Evolutionary conservation across 257 asterid genomes (phyloP).

Genomic region (Thymus quinquecostatus): DNA sequence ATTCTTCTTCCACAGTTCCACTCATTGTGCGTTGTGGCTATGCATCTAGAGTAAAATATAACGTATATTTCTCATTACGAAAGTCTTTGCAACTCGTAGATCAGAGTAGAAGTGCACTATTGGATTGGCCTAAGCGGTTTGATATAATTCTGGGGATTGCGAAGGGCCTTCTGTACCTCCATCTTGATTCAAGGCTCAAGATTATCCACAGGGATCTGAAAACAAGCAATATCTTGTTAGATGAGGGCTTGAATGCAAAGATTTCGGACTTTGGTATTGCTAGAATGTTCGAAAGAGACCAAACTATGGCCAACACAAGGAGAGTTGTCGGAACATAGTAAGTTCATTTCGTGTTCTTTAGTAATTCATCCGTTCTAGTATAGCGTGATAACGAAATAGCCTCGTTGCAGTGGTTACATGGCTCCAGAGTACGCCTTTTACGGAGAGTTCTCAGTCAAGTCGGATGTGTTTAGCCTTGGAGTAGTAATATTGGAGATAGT

Average conservation of each 20-base stretch:
- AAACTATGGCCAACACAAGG: not conserved
- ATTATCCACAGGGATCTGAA: slow-evolving; percentile 6
- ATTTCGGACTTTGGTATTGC: slow-evolving; percentile 30
- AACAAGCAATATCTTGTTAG: not conserved
- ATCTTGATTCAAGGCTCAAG: slow-evolving; percentile 2
- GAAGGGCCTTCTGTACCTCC: slow-evolving; percentile 23
- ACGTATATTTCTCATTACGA: not conserved
- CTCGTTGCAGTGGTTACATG: slow-evolving; percentile 22
- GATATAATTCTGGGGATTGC: slow-evolving; percentile 31
- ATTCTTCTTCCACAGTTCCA: not conserved
- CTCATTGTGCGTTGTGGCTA: not conserved
- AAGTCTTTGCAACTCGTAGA: not conserved
- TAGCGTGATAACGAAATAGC: too few relatives aligned
- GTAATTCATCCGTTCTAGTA: too few relatives aligned
- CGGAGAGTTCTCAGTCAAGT: slow-evolving; percentile 31
- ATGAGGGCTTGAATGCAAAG: slow-evolving; percentile 6
- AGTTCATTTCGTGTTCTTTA: not conserved
- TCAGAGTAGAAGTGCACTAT: not conserved
- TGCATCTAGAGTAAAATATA: not conserved
- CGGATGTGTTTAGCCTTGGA: slow-evolving; percentile 27
- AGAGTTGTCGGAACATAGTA: slow-evolving; percentile 5
- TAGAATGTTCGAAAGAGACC: slow-evolving; percentile 13
- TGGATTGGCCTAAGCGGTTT: slow-evolving; percentile 24
- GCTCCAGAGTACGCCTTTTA: slow-evolving; percentile 33
- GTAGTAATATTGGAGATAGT: slow-evolving; percentile 29